Percentiles rank a stretch among this genome's conserved stretches.
phyloP scores from a whole-genome alignment of 2,329 filamentous ascomycete genomes.

The Fusarium coicis region DNA sequence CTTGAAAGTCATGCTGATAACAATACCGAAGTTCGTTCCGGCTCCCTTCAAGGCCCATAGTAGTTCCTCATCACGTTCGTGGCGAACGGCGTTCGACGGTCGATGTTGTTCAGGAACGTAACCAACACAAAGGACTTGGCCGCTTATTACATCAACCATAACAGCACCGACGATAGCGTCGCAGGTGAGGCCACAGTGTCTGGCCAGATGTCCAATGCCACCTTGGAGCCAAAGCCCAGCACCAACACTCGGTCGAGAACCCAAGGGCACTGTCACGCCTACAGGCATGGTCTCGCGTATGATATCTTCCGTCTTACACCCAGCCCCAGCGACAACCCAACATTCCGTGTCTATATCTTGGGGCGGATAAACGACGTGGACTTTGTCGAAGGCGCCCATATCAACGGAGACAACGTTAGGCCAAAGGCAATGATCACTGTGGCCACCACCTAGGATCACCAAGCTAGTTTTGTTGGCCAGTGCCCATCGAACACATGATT shows the following conservation, averaged over 20 bases:
- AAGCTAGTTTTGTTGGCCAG: conserved; percentile 56
- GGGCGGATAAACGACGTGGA: conserved; percentile 54
- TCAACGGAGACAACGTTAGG: conserved; percentile 65
- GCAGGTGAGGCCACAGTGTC: conserved; percentile 66
- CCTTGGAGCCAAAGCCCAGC: conserved; percentile 73
- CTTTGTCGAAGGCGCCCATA: conserved; percentile 65
- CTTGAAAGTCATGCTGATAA: conserved; percentile 64
- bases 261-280: conserved; percentile 67
- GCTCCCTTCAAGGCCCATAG: conserved; percentile 69
- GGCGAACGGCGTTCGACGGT: conserved; percentile 54
- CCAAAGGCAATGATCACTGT: conserved; percentile 68
- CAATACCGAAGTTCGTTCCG: conserved; percentile 68
- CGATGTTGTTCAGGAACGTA: conserved; percentile 58
- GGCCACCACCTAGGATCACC: conserved; percentile 66
- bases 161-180: conserved; percentile 71
- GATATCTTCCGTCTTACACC: conserved; percentile 67
- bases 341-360: conserved; percentile 19
- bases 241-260: conserved; percentile 71
- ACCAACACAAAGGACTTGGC: conserved; percentile 62
- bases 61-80: conserved; percentile 61
- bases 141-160: conserved; percentile 62
- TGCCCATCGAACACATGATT: conserved; percentile 68
- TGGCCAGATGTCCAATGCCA: conserved; percentile 69
- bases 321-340: conserved; percentile 63
- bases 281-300: conserved; percentile 56